These are phyloP conservation scores for Closterium sp. DNA, from an alignment of 139 green algal species.

Conservation along the genomic window DNA sequence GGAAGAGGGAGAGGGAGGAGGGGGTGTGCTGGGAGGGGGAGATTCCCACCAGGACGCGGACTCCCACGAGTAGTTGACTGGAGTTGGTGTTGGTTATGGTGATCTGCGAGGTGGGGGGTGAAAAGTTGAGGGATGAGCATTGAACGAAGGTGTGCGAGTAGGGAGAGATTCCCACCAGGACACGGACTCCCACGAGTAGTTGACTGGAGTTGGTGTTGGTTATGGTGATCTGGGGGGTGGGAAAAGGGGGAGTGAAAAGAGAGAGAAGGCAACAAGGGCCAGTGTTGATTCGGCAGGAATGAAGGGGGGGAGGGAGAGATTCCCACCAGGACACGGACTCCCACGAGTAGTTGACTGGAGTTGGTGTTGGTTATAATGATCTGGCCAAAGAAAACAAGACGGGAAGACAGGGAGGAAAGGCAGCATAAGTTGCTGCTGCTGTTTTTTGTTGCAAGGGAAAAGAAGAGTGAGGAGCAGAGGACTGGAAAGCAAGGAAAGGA, in stretches of 20 bases:
- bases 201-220: slow-evolving; percentile 27
- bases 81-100: slow-evolving; percentile 41
- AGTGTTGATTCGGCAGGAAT: too few relatives aligned
- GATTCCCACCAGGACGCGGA: slow-evolving; percentile 48
- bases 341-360: slow-evolving; percentile 40
- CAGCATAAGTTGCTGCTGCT: too few relatives aligned
- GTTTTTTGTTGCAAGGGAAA: too few relatives aligned
- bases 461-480: too few relatives aligned
- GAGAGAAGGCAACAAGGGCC: too few relatives aligned
- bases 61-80: slow-evolving; percentile 45
- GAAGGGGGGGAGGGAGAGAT: too few relatives aligned
- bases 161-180: slow-evolving; percentile 36
- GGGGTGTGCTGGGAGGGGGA: slow-evolving; percentile 34
- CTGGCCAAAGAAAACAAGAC: too few relatives aligned
- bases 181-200: slow-evolving; percentile 46
- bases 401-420: too few relatives aligned
- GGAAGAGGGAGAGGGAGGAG: slow-evolving; percentile 43
- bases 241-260: too few relatives aligned
- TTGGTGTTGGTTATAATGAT: slow-evolving; percentile 44
- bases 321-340: slow-evolving; percentile 46
- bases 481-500: too few relatives aligned
- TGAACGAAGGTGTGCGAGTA: slow-evolving; percentile 24
- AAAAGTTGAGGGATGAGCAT: neutral
- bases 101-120: slow-evolving; percentile 1
- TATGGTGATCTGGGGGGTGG: slow-evolving; percentile 31